phyloP scores from a whole-genome alignment of 495 filamentous ascomycete genomes.

The Talaromyces nanjingensis region DNA sequence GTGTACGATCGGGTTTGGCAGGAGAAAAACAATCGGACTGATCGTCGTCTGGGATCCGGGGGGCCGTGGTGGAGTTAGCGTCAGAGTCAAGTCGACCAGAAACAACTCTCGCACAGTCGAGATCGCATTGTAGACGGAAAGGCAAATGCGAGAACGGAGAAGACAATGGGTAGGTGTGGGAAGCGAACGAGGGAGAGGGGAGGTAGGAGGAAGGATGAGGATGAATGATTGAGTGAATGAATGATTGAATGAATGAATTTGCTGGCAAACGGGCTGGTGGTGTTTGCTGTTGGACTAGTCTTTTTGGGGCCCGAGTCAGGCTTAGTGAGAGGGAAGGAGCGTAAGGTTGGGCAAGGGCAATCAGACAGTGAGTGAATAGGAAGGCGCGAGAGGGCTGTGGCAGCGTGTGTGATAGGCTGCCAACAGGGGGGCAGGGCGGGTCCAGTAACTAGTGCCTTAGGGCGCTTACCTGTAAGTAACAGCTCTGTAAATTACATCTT shows the following conservation, averaged over 20 bases:
- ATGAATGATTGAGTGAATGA: slow-evolving; percentile 9
- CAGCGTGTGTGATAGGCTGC: background rate
- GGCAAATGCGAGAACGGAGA: slow-evolving; percentile 7
- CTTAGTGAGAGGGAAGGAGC: background rate
- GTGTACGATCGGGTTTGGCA: background rate
- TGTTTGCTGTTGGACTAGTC: background rate
- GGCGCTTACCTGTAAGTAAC: background rate
- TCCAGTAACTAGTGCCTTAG: background rate
- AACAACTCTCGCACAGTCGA: background rate
- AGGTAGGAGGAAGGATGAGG: slow-evolving; percentile 5
- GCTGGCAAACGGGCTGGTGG: background rate
- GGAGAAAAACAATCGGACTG: background rate
- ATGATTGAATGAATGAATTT: background rate
- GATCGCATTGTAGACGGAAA: slow-evolving; percentile 1
- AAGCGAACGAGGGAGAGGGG: background rate
- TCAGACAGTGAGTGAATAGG: background rate
- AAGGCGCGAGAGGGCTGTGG: background rate
- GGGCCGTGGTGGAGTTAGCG: slow-evolving; percentile 3
- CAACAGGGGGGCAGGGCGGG: background rate
- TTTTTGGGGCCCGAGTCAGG: slow-evolving; percentile 4
- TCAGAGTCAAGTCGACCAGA: background rate
- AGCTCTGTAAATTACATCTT: background rate
- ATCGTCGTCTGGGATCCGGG: background rate
- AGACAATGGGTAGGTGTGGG: slow-evolving; percentile 6
- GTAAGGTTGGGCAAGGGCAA: slow-evolving; percentile 3